Evolutionary conservation across 2,329 filamentous ascomycete genomes (phyloP).

Genomic region (Elsinoe batatas): DNA sequence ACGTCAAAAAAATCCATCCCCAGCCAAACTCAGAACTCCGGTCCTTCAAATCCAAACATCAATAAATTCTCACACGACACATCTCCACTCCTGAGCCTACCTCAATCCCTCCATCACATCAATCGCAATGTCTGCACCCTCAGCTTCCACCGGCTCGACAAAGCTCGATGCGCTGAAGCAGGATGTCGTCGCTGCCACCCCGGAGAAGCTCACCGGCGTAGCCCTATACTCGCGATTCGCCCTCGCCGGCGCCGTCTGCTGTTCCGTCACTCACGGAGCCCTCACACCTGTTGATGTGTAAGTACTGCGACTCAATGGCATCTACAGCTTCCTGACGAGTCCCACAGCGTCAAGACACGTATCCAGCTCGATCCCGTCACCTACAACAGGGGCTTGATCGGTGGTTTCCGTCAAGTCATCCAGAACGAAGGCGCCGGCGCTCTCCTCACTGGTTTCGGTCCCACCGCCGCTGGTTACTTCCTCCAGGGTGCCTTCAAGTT

Average conservation of each 20-base stretch:
- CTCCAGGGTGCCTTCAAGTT: conserved; percentile 90
- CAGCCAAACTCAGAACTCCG: conserved; percentile 10
- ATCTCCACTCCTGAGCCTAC: conserved; percentile 8
- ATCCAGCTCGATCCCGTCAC: conserved; percentile 85
- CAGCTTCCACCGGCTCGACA: conserved; percentile 40
- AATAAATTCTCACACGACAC: conserved; percentile 1
- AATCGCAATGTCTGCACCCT: conserved; percentile 23
- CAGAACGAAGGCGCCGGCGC: conserved; percentile 75
- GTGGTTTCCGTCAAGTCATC: conserved; percentile 79
- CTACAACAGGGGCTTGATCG: conserved; percentile 81
- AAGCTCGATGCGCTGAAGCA: conserved; percentile 46
- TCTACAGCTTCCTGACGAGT: neutral
- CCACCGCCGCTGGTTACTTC: conserved; percentile 85
- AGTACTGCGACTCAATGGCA: conserved; percentile 36
- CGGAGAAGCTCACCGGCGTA: conserved; percentile 51
- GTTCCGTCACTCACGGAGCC: conserved; percentile 91
- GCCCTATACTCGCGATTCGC: conserved; percentile 91
- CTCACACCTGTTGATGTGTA: conserved; percentile 99
- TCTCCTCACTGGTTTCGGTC: conserved; percentile 75
- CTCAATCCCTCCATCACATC: conserved; percentile 10
- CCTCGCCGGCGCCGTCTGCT: conserved; percentile 95
- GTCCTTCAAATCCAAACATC: conserved; percentile 5
- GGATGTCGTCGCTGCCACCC: conserved; percentile 35
- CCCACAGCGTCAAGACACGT: conserved; percentile 68
- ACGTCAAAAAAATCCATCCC: conserved; percentile 12